These are phyloP conservation scores for Microdochium paspali DNA, from an alignment of 2,329 filamentous ascomycete genomes.

Conservation along the genomic window DNA sequence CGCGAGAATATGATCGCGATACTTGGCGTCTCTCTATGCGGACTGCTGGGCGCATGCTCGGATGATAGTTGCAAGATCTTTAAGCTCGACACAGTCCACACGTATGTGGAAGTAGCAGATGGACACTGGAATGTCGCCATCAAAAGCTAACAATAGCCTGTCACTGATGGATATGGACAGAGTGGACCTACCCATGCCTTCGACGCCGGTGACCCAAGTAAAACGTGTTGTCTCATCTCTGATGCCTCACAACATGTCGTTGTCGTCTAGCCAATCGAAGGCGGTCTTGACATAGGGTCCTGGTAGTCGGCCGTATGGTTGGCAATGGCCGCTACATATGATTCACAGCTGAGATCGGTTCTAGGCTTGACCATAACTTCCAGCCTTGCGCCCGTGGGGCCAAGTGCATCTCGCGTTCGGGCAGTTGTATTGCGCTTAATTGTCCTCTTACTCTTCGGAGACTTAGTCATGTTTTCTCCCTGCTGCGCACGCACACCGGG, in stretches of 20 bases:
- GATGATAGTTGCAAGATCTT: neutral
- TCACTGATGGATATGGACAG: neutral
- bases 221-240: neutral
- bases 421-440: neutral
- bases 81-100: neutral
- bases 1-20: neutral
- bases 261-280: neutral
- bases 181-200: constrained; percentile 2
- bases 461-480: too few species aligned
- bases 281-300: neutral
- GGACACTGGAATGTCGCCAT: neutral
- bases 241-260: neutral
- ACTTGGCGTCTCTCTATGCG: neutral
- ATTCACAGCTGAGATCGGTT: neutral
- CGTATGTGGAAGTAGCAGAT: constrained; percentile 1
- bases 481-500: too few species aligned
- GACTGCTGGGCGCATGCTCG: neutral
- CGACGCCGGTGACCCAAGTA: neutral
- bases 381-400: neutral
- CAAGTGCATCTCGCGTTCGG: neutral
- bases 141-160: neutral
- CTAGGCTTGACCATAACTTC: neutral
- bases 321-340: neutral
- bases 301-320: neutral
- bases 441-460: neutral